phyloP scores from a whole-genome alignment of 1,139 yeast genomes.

The Geotrichum phurueaensis region DNA sequence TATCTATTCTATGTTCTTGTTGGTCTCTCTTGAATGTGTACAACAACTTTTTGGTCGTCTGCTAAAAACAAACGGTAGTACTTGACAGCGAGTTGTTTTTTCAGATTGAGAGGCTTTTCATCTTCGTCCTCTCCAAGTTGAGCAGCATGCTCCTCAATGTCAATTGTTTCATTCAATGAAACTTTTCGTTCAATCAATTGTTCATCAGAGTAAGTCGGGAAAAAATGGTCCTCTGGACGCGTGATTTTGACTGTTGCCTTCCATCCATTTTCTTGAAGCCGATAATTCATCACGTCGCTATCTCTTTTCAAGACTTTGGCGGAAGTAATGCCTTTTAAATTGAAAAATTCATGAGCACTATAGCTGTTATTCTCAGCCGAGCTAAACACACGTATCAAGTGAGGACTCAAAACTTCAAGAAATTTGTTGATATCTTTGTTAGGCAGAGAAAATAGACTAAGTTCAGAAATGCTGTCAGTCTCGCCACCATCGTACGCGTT shows the following conservation, averaged over 20 bases:
- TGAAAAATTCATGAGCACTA: slow-evolving; percentile 13
- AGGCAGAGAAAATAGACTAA: slow-evolving; percentile 12
- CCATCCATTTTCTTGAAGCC: slow-evolving; percentile 13
- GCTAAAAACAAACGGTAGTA: slow-evolving; percentile 2
- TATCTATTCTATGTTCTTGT: not conserved
- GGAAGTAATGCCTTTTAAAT: not conserved
- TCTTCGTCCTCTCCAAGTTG: slow-evolving; percentile 6
- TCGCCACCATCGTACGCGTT: slow-evolving; percentile 9
- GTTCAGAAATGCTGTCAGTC: slow-evolving; percentile 13
- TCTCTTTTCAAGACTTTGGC: not conserved
- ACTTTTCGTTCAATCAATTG: slow-evolving; percentile 15
- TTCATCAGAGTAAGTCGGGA: slow-evolving; percentile 11
- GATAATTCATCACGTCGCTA: slow-evolving; percentile 9
- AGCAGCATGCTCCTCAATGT: not conserved
- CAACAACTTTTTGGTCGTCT: slow-evolving; percentile 13
- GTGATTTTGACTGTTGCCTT: slow-evolving; percentile 12
- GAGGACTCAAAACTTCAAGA: slow-evolving; percentile 8
- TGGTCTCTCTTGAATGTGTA: slow-evolving; percentile 12
- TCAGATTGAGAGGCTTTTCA: slow-evolving; percentile 13
- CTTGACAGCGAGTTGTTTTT: slow-evolving; percentile 8
- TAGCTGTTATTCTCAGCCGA: slow-evolving; percentile 7
- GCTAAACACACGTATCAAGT: slow-evolving; percentile 8
- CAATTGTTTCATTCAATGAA: slow-evolving; percentile 9
- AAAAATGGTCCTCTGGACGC: slow-evolving; percentile 9
- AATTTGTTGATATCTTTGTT: slow-evolving; percentile 9